phyloP scores from a whole-genome alignment of 1,284 basidiomycete genomes.

The Malassezia japonica region DNA sequence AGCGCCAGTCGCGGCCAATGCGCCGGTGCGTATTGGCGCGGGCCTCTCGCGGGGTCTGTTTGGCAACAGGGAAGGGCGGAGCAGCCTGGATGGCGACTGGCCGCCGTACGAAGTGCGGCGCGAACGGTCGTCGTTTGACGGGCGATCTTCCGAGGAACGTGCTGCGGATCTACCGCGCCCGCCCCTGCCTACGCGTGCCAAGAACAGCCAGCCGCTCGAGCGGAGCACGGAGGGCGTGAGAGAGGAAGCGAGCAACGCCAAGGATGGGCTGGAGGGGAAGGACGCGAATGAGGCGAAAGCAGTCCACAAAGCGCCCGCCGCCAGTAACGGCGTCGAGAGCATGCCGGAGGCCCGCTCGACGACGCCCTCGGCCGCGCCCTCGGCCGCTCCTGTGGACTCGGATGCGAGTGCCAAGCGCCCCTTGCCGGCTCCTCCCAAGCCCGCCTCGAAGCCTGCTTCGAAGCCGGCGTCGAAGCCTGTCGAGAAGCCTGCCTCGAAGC shows the following conservation, averaged over 20 bases:
- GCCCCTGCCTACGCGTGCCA: conserved; percentile 13
- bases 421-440: no score
- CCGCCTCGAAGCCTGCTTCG: no score
- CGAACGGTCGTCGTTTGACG: not conserved
- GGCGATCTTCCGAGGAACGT: not conserved
- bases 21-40: not conserved
- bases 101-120: not conserved
- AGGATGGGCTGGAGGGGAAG: no score
- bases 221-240: not conserved
- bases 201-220: not conserved
- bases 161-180: conserved; percentile 15
- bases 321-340: no score
- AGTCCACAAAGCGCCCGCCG: no score
- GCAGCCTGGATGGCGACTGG: not conserved
- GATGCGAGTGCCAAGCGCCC: no score
- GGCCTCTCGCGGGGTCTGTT: not conserved
- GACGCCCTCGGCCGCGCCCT: no score
- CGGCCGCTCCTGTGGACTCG: no score
- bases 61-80: not conserved
- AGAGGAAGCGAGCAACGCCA: not conserved
- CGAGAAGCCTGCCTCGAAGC: no score
- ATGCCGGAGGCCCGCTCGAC: no score
- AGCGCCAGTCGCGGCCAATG: not conserved
- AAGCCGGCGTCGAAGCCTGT: no score
- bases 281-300: no score